phyloP scores from a whole-genome alignment of 495 filamentous ascomycete genomes.

The Penicillium canescens region DNA sequence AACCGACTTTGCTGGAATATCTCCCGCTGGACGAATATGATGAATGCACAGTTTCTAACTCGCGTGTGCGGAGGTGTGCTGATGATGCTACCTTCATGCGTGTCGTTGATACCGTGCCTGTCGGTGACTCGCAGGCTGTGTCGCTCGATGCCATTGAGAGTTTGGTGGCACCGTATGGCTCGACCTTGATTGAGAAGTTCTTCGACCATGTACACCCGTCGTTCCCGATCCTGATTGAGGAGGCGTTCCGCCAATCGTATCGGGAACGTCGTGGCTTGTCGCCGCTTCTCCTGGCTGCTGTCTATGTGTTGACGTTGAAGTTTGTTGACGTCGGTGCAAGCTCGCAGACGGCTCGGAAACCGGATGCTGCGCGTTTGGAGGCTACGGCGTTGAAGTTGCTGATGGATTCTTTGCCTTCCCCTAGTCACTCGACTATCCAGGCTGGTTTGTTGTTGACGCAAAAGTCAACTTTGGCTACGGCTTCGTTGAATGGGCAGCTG shows the following conservation, averaged over 20 bases:
- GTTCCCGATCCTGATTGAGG: slow-evolving; percentile 88
- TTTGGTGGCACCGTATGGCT: slow-evolving; percentile 78
- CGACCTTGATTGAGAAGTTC: slow-evolving; percentile 80
- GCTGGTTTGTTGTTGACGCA: slow-evolving; percentile 88
- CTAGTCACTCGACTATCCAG: slow-evolving; percentile 92
- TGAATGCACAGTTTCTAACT: slow-evolving; percentile 37
- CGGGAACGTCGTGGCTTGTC: slow-evolving; percentile 76
- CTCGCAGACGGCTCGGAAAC: slow-evolving; percentile 62
- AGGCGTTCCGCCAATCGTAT: slow-evolving; percentile 83
- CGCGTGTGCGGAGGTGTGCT: slow-evolving; percentile 72
- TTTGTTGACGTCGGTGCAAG: slow-evolving; percentile 79
- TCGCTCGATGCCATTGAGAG: slow-evolving; percentile 80
- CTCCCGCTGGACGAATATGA: slow-evolving; percentile 44
- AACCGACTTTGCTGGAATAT: slow-evolving; percentile 50
- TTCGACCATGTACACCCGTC: slow-evolving; percentile 85
- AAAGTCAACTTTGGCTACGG: slow-evolving; percentile 80
- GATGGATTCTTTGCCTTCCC: slow-evolving; percentile 73
- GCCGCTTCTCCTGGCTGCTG: slow-evolving; percentile 79
- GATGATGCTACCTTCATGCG: slow-evolving; percentile 81
- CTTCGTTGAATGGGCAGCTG: slow-evolving; percentile 80
- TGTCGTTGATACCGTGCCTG: slow-evolving; percentile 37
- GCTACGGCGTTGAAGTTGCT: slow-evolving; percentile 71
- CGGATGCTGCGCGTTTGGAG: slow-evolving; percentile 76
- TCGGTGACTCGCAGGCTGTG: slow-evolving; percentile 48
- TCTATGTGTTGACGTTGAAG: slow-evolving; percentile 88